Evolutionary conservation across 2,329 filamentous ascomycete genomes (phyloP).

Genomic region (Epichloe coenophiala): DNA sequence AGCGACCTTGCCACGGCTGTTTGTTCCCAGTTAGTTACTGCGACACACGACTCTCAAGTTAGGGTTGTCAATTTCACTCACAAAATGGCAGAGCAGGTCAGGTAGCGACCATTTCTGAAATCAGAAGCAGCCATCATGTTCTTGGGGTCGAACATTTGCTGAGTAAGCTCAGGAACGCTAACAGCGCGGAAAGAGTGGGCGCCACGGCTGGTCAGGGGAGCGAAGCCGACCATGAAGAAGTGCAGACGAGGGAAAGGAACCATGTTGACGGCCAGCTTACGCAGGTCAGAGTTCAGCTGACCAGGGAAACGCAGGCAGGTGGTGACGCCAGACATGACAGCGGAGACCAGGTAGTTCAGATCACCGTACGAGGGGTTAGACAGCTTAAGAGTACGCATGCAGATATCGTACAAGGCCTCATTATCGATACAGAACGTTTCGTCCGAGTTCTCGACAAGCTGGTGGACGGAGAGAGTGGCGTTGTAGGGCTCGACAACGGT

Average conservation of each 20-base stretch:
- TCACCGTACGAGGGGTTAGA: conserved; percentile 97
- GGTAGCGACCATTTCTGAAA: conserved; percentile 98
- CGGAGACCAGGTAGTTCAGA: conserved; percentile 97
- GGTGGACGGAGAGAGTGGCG: conserved; percentile 95
- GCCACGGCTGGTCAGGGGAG: conserved; percentile 73
- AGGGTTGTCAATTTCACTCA: conserved; percentile 27
- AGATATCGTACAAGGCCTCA: conserved; percentile 99
- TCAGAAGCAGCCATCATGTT: conserved; percentile 99
- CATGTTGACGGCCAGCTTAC: conserved; percentile 99
- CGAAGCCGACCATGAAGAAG: conserved; percentile 99
- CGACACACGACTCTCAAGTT: neutral
- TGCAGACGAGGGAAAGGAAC: conserved; percentile 99
- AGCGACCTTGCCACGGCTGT: conserved; percentile 91
- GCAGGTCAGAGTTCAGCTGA: conserved; percentile 98
- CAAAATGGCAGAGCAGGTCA: conserved; percentile 99
- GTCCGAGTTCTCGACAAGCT: conserved; percentile 99
- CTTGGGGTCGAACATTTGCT: conserved; percentile 99
- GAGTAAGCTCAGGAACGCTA: conserved; percentile 92
- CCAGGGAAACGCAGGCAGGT: conserved; percentile 98
- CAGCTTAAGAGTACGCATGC: conserved; percentile 99
- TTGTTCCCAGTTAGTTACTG: conserved; percentile 6
- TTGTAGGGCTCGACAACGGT: conserved; percentile 99
- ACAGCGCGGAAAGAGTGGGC: conserved; percentile 94
- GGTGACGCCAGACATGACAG: conserved; percentile 98
- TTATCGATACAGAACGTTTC: conserved; percentile 99